Conservation (phyloP, 2,329 filamentous ascomycete genomes). For the Paracoccidioides lutzii region DNA sequence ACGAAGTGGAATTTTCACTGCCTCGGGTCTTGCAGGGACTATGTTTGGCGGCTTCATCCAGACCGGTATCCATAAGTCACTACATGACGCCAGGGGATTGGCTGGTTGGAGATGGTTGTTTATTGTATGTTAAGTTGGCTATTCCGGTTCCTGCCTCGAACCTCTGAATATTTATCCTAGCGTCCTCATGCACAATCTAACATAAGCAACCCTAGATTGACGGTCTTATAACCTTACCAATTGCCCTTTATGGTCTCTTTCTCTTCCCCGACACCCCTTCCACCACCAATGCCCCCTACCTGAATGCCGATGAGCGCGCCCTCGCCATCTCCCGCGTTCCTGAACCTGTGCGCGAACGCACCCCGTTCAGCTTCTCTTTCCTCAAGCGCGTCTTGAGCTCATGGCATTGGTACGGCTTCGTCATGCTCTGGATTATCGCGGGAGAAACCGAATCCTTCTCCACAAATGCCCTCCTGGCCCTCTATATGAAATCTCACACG, state of each 20-base stretch:
- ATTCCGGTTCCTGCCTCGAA: neutral
- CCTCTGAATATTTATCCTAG: neutral
- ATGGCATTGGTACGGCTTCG: constrained; percentile 28
- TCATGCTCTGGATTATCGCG: constrained; percentile 43
- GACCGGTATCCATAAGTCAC: constrained; percentile 21
- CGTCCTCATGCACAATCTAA: neutral
- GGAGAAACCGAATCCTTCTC: constrained; percentile 60
- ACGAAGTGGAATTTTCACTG: constrained; percentile 25
- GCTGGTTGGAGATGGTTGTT: constrained; percentile 28
- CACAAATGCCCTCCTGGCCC: constrained; percentile 45
- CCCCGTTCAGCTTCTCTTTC: constrained; percentile 15
- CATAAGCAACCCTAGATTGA: constrained; percentile 18
- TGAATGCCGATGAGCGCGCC: constrained; percentile 19
- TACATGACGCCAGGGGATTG: constrained; percentile 17
- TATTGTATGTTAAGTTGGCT: constrained; percentile 15
- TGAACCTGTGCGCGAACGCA: constrained; percentile 13
- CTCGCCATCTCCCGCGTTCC: constrained; percentile 23
- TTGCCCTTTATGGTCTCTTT: constrained; percentile 32
- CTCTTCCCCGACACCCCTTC: constrained; percentile 28
- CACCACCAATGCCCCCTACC: constrained; percentile 24
- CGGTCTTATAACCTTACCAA: constrained; percentile 31
- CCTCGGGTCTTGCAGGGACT: constrained; percentile 22
- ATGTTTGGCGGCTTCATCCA: constrained; percentile 28
- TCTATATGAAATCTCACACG: constrained; percentile 39
- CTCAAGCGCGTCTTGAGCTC: constrained; percentile 21